These are phyloP conservation scores for Wickerhamomyces ciferrii DNA, from an alignment of 805 yeast species.

Conservation along the genomic window DNA sequence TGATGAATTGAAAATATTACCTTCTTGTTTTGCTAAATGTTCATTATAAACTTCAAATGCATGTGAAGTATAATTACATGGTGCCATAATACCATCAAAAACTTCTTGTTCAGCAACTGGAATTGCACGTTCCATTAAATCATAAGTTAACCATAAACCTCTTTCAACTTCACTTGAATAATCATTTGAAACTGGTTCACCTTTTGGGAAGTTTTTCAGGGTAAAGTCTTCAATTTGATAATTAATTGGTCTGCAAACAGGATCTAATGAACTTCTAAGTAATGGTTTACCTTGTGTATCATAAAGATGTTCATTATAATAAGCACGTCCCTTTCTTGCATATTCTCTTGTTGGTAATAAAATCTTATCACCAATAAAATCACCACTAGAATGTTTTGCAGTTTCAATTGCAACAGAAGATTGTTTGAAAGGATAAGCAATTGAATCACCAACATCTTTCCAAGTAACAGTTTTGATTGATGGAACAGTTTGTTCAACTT, in stretches of 20 bases:
- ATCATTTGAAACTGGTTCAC: conserved; percentile 34
- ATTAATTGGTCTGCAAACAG: conserved; percentile 59
- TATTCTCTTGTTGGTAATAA: conserved; percentile 45
- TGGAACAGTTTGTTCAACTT: conserved; percentile 58
- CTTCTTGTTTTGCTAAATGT: conserved; percentile 34
- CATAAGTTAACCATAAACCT: conserved; percentile 36
- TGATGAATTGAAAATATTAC: conserved; percentile 23
- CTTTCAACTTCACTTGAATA: conserved; percentile 55
- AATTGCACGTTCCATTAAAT: conserved; percentile 32
- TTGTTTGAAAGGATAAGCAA: conserved; percentile 48
- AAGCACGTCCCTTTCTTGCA: conserved; percentile 41
- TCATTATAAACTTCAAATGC: conserved; percentile 32
- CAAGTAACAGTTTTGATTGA: conserved; percentile 48
- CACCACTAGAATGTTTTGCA: conserved; percentile 26
- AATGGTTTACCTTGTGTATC: conserved; percentile 60
- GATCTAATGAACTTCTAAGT: conserved; percentile 57
- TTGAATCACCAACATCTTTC: conserved; percentile 40
- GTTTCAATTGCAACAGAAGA: conserved; percentile 35
- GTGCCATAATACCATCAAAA: conserved; percentile 24
- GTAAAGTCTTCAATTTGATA: conserved; percentile 41
- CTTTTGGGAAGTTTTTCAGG: conserved; percentile 40
- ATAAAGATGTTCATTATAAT: conserved; percentile 44
- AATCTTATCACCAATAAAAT: conserved; percentile 28
- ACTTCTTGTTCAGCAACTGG: conserved; percentile 28
- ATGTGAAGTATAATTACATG: conserved; percentile 30